A percentile compares a stretch with the other conserved stretches of the same genome.
These are phyloP conservation scores for Colletotrichum caudatum DNA, from an alignment of 2,329 filamentous ascomycete genomes.

Conservation along the genomic window DNA sequence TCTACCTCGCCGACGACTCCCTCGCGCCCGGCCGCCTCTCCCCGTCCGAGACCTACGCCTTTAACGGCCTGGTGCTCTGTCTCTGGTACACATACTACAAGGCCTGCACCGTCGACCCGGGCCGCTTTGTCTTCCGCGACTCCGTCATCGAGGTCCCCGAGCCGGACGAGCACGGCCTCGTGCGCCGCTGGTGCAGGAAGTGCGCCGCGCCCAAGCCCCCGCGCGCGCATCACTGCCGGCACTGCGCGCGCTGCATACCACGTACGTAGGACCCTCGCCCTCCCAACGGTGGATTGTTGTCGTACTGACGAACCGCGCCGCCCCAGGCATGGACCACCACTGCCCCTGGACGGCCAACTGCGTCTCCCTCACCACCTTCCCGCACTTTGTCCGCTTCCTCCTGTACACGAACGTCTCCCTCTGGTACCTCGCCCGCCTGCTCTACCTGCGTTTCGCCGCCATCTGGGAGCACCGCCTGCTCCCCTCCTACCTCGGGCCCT, in stretches of 20 bases:
- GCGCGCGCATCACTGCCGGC: conserved; percentile 84
- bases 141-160: conserved; percentile 50
- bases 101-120: conserved; percentile 69
- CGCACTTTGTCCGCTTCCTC: conserved; percentile 85
- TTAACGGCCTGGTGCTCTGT: conserved; percentile 74
- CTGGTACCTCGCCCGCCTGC: conserved; percentile 69
- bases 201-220: conserved; percentile 81
- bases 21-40: conserved; percentile 72
- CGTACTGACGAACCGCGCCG: neutral
- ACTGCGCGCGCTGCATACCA: conserved; percentile 79
- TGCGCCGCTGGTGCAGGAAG: conserved; percentile 77
- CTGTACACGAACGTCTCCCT: conserved; percentile 75
- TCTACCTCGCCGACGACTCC: conserved; percentile 66
- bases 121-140: conserved; percentile 62
- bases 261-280: conserved; percentile 47
- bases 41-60: conserved; percentile 66
- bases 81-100: conserved; percentile 78
- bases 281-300: neutral
- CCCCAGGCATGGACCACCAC: conserved; percentile 79
- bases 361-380: conserved; percentile 84
- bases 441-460: conserved; percentile 68
- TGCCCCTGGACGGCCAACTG: conserved; percentile 89
- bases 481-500: conserved; percentile 81
- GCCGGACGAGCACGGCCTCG: conserved; percentile 45
- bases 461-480: conserved; percentile 76